These are phyloP conservation scores for Cadophora sp. DNA, from an alignment of 2,329 filamentous ascomycete species.

Conservation along the genomic window DNA sequence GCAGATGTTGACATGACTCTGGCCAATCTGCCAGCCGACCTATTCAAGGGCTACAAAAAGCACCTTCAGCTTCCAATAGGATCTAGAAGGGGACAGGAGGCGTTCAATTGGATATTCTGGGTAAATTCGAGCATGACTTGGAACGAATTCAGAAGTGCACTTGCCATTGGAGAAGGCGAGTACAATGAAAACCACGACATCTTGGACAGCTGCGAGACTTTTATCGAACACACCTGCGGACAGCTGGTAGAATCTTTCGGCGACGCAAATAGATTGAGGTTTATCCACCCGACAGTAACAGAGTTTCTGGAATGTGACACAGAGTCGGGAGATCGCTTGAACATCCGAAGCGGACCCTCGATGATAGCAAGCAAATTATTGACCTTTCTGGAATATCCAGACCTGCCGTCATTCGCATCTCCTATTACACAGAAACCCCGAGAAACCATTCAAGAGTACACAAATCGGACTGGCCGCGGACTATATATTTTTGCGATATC, in stretches of 20 bases:
- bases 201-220: conserved; percentile 7
- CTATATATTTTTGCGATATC: not conserved
- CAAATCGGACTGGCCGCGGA: not conserved
- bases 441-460: not conserved
- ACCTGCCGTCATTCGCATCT: conserved; percentile 2
- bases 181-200: conserved; percentile 1
- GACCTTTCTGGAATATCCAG: conserved; percentile 11
- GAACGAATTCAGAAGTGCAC: not conserved
- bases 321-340: not conserved
- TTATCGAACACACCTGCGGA: conserved; percentile 4
- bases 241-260: not conserved
- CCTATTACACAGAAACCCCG: not conserved
- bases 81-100: not conserved
- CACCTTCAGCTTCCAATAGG: not conserved
- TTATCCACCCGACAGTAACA: not conserved
- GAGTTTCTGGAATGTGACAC: not conserved
- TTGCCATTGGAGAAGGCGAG: not conserved
- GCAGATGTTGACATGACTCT: not conserved
- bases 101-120: not conserved
- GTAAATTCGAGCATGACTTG: not conserved
- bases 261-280: not conserved
- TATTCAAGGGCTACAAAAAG: not conserved
- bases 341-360: not conserved
- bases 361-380: conserved; percentile 10
- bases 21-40: not conserved